These are phyloP conservation scores for Xanthoconium stramineum DNA, from an alignment of 768 basidiomycete genomes.

Conservation along the genomic window DNA sequence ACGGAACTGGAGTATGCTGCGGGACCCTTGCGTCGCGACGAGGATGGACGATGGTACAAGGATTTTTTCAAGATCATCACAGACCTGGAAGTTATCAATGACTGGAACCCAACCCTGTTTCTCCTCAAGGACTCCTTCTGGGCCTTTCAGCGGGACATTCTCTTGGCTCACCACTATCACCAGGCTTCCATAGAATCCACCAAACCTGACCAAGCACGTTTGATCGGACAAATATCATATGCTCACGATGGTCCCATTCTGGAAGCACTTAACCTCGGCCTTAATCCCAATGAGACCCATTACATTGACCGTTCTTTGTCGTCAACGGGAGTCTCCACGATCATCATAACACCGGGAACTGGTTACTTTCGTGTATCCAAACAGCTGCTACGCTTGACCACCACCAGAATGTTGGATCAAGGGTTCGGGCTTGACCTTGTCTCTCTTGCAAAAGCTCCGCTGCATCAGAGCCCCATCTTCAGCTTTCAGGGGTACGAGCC, in stretches of 20 bases:
- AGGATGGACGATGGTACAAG: constrained; percentile 81
- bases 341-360: constrained; percentile 90
- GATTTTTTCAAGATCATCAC: constrained; percentile 96
- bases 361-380: constrained; percentile 93
- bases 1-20: constrained; percentile 79
- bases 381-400: constrained; percentile 84
- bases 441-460: constrained; percentile 83
- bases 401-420: constrained; percentile 90
- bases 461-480: constrained; percentile 93
- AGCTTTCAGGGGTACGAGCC: constrained; percentile 75
- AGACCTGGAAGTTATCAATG: constrained; percentile 82
- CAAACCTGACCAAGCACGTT: constrained; percentile 49
- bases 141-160: constrained; percentile 88
- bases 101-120: constrained; percentile 86
- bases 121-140: constrained; percentile 86
- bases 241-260: constrained; percentile 96
- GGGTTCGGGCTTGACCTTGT: constrained; percentile 89
- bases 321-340: constrained; percentile 78
- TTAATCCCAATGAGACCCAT: constrained; percentile 91
- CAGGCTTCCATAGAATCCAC: constrained; percentile 54
- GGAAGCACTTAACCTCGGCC: constrained; percentile 88
- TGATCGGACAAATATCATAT: constrained; percentile 75
- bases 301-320: constrained; percentile 94
- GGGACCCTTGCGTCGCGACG: constrained; percentile 74
- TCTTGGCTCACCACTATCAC: constrained; percentile 86